A percentile compares a stretch with the other conserved stretches of the same genome.
phyloP scores from a whole-genome alignment of 1,139 yeast species.

The Candida sp. region DNA sequence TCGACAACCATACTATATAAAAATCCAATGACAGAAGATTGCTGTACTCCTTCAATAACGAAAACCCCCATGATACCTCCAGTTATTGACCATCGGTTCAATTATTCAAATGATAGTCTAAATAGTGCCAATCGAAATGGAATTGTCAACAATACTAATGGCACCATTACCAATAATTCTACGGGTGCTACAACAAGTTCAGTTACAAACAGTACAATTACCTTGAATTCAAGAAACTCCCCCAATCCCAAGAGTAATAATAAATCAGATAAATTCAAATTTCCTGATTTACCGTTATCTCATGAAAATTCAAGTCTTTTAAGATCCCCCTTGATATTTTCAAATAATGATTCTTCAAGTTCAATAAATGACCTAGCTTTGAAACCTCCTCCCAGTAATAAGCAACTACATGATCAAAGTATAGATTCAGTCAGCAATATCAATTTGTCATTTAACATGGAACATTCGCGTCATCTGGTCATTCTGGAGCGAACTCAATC shows the following conservation, averaged over 20 bases:
- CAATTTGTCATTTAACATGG: not conserved
- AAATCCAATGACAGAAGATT: not conserved
- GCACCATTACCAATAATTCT: not conserved
- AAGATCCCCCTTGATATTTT: not conserved
- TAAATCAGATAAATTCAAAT: not conserved
- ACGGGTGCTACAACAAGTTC: not conserved
- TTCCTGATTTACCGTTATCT: not conserved
- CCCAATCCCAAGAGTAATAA: not conserved
- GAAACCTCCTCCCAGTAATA: not conserved
- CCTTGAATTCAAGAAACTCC: not conserved
- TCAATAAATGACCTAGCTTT: not conserved
- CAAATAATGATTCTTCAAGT: not conserved
- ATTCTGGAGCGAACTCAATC: not conserved
- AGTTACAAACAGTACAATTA: not conserved
- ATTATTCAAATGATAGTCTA: not conserved
- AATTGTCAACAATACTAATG: not conserved
- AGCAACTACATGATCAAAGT: not conserved
- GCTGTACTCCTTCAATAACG: not conserved
- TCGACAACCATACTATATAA: not conserved
- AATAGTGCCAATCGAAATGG: not conserved
- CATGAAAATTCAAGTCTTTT: not conserved
- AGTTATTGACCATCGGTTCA: not conserved
- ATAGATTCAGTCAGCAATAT: not conserved
- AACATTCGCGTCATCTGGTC: not conserved
- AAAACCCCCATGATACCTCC: not conserved